These are phyloP conservation scores for Pseudotulostoma volvatum DNA, from an alignment of 495 filamentous ascomycete species.

Conservation along the genomic window DNA sequence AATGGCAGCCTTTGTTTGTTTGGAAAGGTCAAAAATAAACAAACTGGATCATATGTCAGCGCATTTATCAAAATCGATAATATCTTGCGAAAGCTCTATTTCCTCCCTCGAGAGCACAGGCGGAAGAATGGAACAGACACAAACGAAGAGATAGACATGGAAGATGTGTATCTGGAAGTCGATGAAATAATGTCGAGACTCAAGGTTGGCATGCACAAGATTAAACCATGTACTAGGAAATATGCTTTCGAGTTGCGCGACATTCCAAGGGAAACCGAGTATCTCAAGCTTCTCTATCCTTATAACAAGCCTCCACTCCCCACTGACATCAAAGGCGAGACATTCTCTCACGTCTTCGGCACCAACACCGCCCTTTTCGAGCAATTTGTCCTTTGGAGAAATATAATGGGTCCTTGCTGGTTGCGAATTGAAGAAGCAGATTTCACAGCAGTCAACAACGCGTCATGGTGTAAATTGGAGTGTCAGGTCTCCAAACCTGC, in stretches of 20 bases:
- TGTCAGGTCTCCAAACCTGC: constrained; percentile 63
- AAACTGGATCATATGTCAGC: constrained; percentile 58
- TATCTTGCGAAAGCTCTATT: constrained; percentile 80
- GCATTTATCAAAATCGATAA: constrained; percentile 96
- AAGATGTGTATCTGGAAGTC: constrained; percentile 79
- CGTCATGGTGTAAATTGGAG: constrained; percentile 94
- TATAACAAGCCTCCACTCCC: constrained; percentile 61
- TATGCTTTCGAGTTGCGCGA: constrained; percentile 89
- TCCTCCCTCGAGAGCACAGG: constrained; percentile 64
- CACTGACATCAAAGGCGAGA: constrained; percentile 61
- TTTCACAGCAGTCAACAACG: constrained; percentile 71
- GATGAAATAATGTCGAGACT: constrained; percentile 69
- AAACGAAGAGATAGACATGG: constrained; percentile 70
- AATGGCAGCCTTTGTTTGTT: constrained; percentile 87
- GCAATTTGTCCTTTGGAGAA: constrained; percentile 95
- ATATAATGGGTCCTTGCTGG: constrained; percentile 98
- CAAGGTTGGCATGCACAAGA: constrained; percentile 75
- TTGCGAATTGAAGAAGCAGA: constrained; percentile 71
- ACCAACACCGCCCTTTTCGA: constrained; percentile 90
- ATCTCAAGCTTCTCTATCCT: constrained; percentile 85
- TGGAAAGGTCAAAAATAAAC: constrained; percentile 90
- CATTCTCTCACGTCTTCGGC: constrained; percentile 89
- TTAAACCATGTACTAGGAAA: constrained; percentile 75
- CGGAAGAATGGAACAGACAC: constrained; percentile 50
- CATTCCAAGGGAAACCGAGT: constrained; percentile 76